These are phyloP conservation scores for Suaeda aralocaspica DNA, from an alignment of 148 eudicot species.

Conservation along the genomic window DNA sequence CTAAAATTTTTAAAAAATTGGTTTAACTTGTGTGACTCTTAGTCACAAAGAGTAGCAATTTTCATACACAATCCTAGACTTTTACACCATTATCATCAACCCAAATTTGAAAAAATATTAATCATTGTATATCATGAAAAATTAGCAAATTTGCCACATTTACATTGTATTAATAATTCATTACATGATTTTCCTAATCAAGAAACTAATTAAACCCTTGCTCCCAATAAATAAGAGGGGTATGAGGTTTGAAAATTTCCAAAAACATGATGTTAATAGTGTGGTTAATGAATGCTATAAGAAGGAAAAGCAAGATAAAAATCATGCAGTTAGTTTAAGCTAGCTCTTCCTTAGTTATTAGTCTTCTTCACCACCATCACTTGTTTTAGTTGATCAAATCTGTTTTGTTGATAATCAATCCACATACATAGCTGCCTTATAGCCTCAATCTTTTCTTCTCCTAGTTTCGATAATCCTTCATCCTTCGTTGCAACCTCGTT, in stretches of 20 bases:
- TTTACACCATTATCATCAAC: no score
- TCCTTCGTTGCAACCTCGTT: conserved; percentile 48
- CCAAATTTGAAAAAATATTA: no score
- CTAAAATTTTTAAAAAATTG: no score
- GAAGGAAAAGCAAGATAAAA: background rate
- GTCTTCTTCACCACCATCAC: conserved; percentile 23
- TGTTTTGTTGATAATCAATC: conserved; percentile 63
- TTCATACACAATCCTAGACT: no score
- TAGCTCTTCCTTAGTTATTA: conserved; percentile 20
- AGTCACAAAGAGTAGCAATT: no score
- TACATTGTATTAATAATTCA: background rate
- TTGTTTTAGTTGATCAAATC: conserved; percentile 56
- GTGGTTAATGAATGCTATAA: background rate
- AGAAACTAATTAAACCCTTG: background rate
- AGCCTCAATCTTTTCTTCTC: conserved; percentile 80
- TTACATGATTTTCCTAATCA: background rate
- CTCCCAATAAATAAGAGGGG: background rate
- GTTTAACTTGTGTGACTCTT: no score
- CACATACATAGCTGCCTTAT: conserved; percentile 75
- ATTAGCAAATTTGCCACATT: background rate
- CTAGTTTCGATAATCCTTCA: conserved; percentile 43
- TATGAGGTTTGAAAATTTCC: background rate
- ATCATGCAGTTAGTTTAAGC: background rate
- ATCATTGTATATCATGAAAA: background rate
- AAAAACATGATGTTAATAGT: background rate